Base-by-base conservation (phyloP, 169 alveolate genomes). In the Plasmodium adleri region DNA sequence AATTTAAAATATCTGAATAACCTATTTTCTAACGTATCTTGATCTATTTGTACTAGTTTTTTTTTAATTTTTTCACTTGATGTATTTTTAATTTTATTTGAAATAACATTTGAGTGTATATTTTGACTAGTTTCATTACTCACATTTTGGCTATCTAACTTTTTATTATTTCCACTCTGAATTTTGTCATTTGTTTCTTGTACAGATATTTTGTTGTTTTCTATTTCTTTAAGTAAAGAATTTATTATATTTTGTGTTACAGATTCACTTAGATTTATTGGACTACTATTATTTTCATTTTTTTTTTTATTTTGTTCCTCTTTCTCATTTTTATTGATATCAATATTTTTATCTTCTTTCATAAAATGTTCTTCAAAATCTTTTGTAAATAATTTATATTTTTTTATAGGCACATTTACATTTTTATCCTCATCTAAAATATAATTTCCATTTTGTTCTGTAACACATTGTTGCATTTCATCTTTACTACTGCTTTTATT, bases 1-100 rank as follows among this genome's bases (percentile, higher is more conserved):
- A 93, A 78, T 88, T 88, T 85, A 88, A 91, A 93, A 26, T 71
- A 59, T 47, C 78, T 88, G 83, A 92, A 93, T 20, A 89, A 45
- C 32, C 92, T 86, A 60, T 86, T 86, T 62, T 86, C 92, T 47
- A 86, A 45, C 1, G 92, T 86, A 43, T 86, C 92, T 32, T 86
- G 75, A 2, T 86, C 75, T 59, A 50, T 71, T 59, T 49, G 71
- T 39, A 24, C 47, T 1, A 10, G 1, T 54, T 60, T 86, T 28
- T 32, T 59, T 43, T 43, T 86, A 52, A 39, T 59, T 64, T 86
- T 86, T 13, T 59, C 86, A 47, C 52, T 66, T 64, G 47, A 15
- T 0, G 62, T 20, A 24, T 49, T 80, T 54, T 54, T 68, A 50
- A 22, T 26, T 15, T 15, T 26, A 56, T 24, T 50, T 63, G 39